Base-by-base conservation (phyloP, 106 monocot species). In the Posidonia australis region DNA sequence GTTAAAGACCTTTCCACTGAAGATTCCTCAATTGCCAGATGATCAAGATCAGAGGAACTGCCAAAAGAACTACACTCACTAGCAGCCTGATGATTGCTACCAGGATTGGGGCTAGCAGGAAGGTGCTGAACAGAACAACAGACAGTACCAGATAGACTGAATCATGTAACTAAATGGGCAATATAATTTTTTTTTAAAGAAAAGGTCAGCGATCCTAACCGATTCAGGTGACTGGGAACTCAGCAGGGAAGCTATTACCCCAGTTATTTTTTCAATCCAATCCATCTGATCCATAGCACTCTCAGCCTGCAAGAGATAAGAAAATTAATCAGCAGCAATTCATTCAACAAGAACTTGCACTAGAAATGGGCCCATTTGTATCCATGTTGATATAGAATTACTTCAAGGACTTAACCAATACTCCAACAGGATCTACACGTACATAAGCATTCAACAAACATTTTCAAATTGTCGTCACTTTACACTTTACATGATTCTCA, bases 191-290 rank as follows among this genome's bases (percentile, higher is more conserved):
- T 46, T 20, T n/a, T n/a, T n/a, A n/a, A 57, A 6, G 6, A 17
- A 44, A 44, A 53, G 19, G 44, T 60, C 69, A 44, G 13, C n/a
- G 29, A 46, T 49, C 65, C 60, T 18, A 76, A 91, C 98, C 83
- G 83, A 80, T 67, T 99, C 98, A 60, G 91, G 85, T 58, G 98
- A 88, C 66, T 99, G 98, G 41, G 98, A 82, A 64, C 83, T 99
- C 28, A 99, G 72, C 20, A 99, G 77, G 13, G 98, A 99, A 20
- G 98, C 98, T 79, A 99, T 99, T 46, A 99, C 98, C 36, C 98
- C 98, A 53, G 98, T 99, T 73, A 99, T 99, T 66, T 99, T 99
- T 70, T 99, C 98, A 71, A 99, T 85, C 98, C 98, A 99, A 74
- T 99, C 98, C 87, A 92, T 99, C 66, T 99, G 91, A 83, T 99